A percentile compares a stretch with the other conserved stretches of the same genome.
Evolutionary conservation across 2,329 filamentous ascomycete genomes (phyloP).

Genomic region (Coleophoma crateriformis): DNA sequence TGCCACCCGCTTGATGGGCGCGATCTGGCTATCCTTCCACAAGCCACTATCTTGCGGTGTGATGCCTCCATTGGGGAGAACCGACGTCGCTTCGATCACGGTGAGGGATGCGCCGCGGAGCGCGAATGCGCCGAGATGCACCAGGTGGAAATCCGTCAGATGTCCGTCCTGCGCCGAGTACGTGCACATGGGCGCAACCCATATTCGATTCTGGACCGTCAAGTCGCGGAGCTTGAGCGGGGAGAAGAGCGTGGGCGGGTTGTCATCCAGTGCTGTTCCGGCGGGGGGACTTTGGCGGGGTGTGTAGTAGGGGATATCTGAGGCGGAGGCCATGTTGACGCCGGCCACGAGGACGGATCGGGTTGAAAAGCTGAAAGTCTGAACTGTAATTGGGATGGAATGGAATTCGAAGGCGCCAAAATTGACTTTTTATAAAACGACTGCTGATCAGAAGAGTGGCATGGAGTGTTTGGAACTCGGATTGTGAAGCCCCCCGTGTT

Average conservation of each 20-base stretch:
- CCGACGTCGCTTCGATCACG: constrained; percentile 28
- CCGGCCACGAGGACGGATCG: too few relatives aligned
- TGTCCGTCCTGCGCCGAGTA: constrained; percentile 23
- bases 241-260: constrained; percentile 33
- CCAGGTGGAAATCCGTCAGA: constrained; percentile 27
- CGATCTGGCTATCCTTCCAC: constrained; percentile 32
- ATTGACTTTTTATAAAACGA: too few relatives aligned
- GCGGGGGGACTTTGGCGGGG: constrained; percentile 22
- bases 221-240: constrained; percentile 38
- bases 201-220: constrained; percentile 36
- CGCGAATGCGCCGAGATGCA: constrained; percentile 24
- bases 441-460: too few relatives aligned
- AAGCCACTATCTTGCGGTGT: constrained; percentile 24
- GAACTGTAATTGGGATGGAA: too few relatives aligned
- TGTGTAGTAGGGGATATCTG: constrained; percentile 23
- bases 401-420: too few relatives aligned
- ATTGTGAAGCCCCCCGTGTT: too few relatives aligned
- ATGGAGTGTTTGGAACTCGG: too few relatives aligned
- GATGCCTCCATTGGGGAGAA: constrained; percentile 27
- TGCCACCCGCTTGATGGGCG: constrained; percentile 27
- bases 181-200: constrained; percentile 43
- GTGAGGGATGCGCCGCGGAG: constrained; percentile 27
- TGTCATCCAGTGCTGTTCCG: constrained; percentile 20
- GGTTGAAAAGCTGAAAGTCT: too few relatives aligned
- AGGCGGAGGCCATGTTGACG: constrained; percentile 6